Conservation (phyloP, 306 rosid genomes). For the Quercus bicolor region DNA sequence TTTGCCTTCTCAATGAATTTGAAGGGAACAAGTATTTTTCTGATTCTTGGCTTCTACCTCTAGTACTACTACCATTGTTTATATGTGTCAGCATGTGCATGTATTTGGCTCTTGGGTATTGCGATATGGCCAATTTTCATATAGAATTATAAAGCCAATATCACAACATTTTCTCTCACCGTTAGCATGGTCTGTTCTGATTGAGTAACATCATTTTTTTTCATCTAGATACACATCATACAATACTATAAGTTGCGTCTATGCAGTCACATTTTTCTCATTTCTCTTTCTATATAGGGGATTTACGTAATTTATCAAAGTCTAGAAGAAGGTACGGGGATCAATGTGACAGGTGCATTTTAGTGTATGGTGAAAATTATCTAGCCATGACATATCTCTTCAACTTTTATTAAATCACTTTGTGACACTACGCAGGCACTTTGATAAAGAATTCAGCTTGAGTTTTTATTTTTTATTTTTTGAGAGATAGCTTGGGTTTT, state of each 20-base stretch:
- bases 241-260: no score
- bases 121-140: not conserved
- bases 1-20: not conserved
- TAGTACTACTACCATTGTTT: not conserved
- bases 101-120: not conserved
- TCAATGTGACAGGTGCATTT: no score
- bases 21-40: not conserved
- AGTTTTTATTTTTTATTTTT: no score
- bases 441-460: not conserved
- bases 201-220: no score
- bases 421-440: not conserved
- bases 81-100: not conserved
- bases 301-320: no score
- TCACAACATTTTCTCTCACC: no score
- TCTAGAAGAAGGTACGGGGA: no score
- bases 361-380: not conserved
- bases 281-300: no score
- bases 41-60: not conserved
- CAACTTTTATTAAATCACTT: not conserved
- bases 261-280: no score
- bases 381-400: not conserved
- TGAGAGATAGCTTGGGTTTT: not conserved
- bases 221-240: no score
- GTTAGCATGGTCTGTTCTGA: no score
- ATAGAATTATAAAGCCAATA: no score